Base-by-base conservation (phyloP, 768 basidiomycete species). In the Termitomyces sp. region DNA sequence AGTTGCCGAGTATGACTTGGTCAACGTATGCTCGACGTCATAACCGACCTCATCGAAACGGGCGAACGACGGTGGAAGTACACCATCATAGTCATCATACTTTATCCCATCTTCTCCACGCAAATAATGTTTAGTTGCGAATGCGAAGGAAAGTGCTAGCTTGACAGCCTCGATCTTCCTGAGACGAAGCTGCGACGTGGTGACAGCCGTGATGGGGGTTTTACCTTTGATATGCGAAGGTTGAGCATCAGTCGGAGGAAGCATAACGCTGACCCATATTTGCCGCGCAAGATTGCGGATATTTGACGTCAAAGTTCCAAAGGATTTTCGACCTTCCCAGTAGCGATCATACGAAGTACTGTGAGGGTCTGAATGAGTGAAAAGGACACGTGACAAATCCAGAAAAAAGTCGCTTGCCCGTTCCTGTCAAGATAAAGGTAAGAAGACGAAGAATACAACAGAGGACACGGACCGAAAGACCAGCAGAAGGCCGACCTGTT, bases 241-340 rank as follows among this genome's bases (percentile, higher is more conserved):
- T 41, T 73, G 73, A 22, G 77, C 75, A 66, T 82, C 83, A 4
- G 75, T 66, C 1, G 83, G 83, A 4, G 90, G 88, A 7, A 86
- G 76, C n/a, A 80, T 77, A 55, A 87, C 86, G 63, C 89, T 84
- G 57, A 94, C 72, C 93, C 93, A 95, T 50, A 93, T 75, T 64
- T 87, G 80, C 27, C 92, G 86, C 12, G 87, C 73, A 49, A 95
- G 78, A 69, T 88, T 93, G 61, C 92, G 89, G 55, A 85, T 83
- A 67, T 87, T 85, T 15, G 91, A 81, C 12, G 81, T 84, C 57
- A 95, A 69, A 8, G 83, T 65, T 0, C 88, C 86, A 67, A 95
- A 95, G 45, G 86, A 83, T 71, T 91, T 96, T 63, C 95, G 80
- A 50, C 94, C 95, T 75, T 95, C 93, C 80, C 87, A 91, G 66